Base-by-base conservation (phyloP, 768 basidiomycete genomes). In the Agrocybe pediades region DNA sequence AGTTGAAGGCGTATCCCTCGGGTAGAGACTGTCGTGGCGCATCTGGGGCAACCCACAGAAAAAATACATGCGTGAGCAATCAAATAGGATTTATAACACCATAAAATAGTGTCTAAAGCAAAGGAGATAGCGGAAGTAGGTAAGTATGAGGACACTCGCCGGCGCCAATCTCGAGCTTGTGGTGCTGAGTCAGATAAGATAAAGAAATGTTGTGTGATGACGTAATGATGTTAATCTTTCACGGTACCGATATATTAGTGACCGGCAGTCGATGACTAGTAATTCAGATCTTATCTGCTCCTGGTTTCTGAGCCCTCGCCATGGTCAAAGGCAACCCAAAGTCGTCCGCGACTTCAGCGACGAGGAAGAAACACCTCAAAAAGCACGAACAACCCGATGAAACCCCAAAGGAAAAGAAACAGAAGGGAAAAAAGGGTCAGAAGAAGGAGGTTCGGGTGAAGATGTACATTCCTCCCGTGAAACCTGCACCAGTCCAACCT, bases 341-440 rank as follows among this genome's bases (percentile, higher is more conserved):
- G 65, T 90, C 89, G 2, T 95, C 92, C 3, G 93, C 94, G 20
- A 78, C 86, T 0, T 85, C 91, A 0, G 92, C 74, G 4, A 98
- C 95, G 8, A 84, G 95, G 55, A 97, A 96, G 78, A 98, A 97
- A 70, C 92, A 96, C 67, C 90, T 90, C 15, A 84, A 88, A 55
- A 95, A 90, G 65, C 87, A 93, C 68, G 90, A 90, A 15, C 66
- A 67, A 8, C 60, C 68, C 27, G 74, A 77, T 36, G 74, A 76
- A 16, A 67, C 72, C 6, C 53, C 68, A 15, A 70, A 72, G 63
- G 74, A 74, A 48, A 86, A 78, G 71, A 76, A 74, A 36, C 77
- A 66, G 79, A 82, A 66, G 75, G 76, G 69, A 82, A 76, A 63
- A 74, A 78, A 81, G 11, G 33, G 33, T 13, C 33, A 36, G 62